These are phyloP conservation scores for Leptographium flavum DNA, from an alignment of 2,329 filamentous ascomycete genomes.

Conservation along the genomic window DNA sequence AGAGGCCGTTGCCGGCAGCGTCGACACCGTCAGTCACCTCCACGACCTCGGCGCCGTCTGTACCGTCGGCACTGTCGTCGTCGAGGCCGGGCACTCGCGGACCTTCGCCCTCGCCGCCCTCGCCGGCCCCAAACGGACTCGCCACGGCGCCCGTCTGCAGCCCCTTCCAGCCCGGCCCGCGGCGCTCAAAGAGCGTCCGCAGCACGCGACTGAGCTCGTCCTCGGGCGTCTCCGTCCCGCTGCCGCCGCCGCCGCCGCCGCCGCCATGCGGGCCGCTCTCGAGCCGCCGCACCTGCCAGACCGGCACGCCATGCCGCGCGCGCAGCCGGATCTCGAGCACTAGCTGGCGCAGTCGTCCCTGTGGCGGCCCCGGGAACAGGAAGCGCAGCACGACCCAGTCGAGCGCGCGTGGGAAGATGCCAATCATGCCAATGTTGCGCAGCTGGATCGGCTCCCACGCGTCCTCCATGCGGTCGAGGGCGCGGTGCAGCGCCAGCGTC, in stretches of 20 bases:
- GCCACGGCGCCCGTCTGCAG: slow-evolving; percentile 32
- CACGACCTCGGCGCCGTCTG: no score
- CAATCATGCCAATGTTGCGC: slow-evolving; percentile 31
- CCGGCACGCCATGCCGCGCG: slow-evolving; percentile 29
- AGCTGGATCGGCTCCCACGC: slow-evolving; percentile 30
- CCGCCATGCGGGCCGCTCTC: slow-evolving; percentile 15
- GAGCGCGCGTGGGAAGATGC: slow-evolving; percentile 36
- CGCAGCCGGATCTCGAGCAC: slow-evolving; percentile 37
- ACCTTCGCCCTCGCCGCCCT: not conserved
- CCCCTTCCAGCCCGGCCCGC: slow-evolving; percentile 31
- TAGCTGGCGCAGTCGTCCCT: slow-evolving; percentile 21
- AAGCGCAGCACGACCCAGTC: slow-evolving; percentile 47
- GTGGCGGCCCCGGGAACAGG: slow-evolving; percentile 18
- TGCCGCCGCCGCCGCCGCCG: slow-evolving; percentile 9
- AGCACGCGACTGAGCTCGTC: slow-evolving; percentile 25
- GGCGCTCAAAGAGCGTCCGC: slow-evolving; percentile 29
- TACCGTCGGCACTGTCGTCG: no score
- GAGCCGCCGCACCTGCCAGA: slow-evolving; percentile 35
- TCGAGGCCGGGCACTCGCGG: no score
- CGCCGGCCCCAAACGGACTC: slow-evolving; percentile 14
- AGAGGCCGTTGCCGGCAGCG: slow-evolving; percentile 3
- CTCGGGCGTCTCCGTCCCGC: slow-evolving; percentile 6
- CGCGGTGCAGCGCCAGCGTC: slow-evolving; percentile 51
- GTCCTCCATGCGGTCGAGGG: slow-evolving; percentile 44
- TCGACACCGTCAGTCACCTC: no score